Base-by-base conservation (phyloP, 768 basidiomycete species). In the Lactifluus rugatus region DNA sequence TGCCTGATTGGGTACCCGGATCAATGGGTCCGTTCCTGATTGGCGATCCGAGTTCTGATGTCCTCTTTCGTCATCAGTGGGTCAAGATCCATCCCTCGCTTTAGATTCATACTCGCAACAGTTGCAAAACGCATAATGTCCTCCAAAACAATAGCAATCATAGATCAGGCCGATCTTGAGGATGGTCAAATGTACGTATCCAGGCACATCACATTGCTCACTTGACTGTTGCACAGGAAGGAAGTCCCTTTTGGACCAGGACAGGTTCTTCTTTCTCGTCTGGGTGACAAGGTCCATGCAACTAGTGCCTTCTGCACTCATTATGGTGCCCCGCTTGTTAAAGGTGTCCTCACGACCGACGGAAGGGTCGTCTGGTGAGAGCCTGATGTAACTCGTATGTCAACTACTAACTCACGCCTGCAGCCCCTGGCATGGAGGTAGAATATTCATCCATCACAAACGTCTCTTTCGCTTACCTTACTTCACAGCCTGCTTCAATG, bases 341-440 rank as follows among this genome's bases (percentile, higher is more conserved):
- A 90, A 70, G 92, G 91, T 52, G 84, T 91, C 10, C 74, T 93
- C 54, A 80, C 85, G 8, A 77, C 85, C 34, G 85, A 88, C 68
- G 91, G 88, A 10, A 74, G 87, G 59, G 80, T 94, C 19, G 81
- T 87, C 49, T 94, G 92, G 84, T 83, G 66, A 50, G 81, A 70
- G 26, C 56, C 19, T 19, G 52, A 23, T 36, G 41, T 14, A 37
- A 47, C 28, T 36, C 32, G 42, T 56, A 2, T 13, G 3, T 44
- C 58, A 47, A 19, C 31, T 13, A 56, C 60, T 56, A 19, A 60
- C 36, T 44, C 46, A 32, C 6, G 16, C 3, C 5, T 2, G 21
- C 57, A 88, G 87, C 65, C 88, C 89, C 11, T 93, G 89, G 91
- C 90, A 92, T 66, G 90, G 89, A 76, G 88, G 87, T 87, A 66